A percentile compares a stretch with the other conserved stretches of the same genome.
These are phyloP conservation scores for Simplicillium sp. DNA, from an alignment of 2,329 filamentous ascomycete genomes.

Conservation along the genomic window DNA sequence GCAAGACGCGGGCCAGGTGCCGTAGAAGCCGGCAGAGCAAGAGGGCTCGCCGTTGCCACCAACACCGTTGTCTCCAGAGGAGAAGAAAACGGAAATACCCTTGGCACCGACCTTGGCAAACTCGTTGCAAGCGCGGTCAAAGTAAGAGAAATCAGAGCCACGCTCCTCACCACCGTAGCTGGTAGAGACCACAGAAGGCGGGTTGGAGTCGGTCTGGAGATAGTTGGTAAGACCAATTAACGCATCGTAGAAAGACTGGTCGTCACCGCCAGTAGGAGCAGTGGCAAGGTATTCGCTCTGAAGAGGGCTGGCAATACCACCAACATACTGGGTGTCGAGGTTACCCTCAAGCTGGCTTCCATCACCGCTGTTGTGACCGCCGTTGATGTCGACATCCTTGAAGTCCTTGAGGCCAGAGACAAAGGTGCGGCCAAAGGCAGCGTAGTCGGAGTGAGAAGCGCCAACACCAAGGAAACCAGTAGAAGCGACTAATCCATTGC, in stretches of 20 bases:
- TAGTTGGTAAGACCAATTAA: slow-evolving; percentile 3
- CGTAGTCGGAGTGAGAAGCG: not conserved
- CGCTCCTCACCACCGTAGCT: slow-evolving; percentile 44
- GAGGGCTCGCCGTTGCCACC: slow-evolving; percentile 12
- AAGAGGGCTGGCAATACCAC: slow-evolving; percentile 6
- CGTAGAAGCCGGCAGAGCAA: slow-evolving; percentile 16
- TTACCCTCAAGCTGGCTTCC: slow-evolving; percentile 9
- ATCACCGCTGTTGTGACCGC: slow-evolving; percentile 3
- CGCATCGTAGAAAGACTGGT: slow-evolving; percentile 3
- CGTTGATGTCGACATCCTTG: slow-evolving; percentile 5
- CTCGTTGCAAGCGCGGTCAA: slow-evolving; percentile 40
- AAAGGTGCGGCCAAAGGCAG: not conserved
- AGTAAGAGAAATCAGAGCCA: slow-evolving; percentile 14
- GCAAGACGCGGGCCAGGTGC: slow-evolving; percentile 30
- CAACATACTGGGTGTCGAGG: slow-evolving; percentile 8
- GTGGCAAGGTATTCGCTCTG: slow-evolving; percentile 7
- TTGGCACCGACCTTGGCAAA: slow-evolving; percentile 46
- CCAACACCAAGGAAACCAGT: not conserved
- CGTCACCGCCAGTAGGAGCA: slow-evolving; percentile 2
- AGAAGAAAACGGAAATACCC: slow-evolving; percentile 39
- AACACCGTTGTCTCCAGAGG: slow-evolving; percentile 17
- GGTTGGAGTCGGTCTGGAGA: slow-evolving; percentile 4
- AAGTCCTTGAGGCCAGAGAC: slow-evolving; percentile 4
- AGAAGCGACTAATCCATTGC: not conserved
- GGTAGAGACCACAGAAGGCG: slow-evolving; percentile 33